Evolutionary conservation across 2,329 filamentous ascomycete species (phyloP).

Genomic region (Alternaria atra): DNA sequence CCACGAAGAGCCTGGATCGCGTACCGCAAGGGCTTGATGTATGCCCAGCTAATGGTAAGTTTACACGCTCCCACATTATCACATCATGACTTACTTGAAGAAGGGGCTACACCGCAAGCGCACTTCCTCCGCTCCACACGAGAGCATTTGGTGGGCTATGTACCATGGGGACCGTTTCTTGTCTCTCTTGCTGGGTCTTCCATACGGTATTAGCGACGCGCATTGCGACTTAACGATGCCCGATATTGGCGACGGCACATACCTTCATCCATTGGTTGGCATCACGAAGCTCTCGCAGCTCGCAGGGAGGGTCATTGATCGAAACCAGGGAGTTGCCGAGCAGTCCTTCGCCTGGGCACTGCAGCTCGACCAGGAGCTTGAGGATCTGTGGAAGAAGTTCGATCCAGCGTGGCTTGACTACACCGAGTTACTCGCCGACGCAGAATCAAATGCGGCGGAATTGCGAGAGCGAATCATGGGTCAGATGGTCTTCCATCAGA

Average conservation of each 20-base stretch:
- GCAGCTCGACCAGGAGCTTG: constrained; percentile 56
- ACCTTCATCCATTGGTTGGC: constrained; percentile 43
- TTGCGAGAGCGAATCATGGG: constrained; percentile 51
- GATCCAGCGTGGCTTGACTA: constrained; percentile 53
- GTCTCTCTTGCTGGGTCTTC: constrained; percentile 64
- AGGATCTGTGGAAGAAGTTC: constrained; percentile 49
- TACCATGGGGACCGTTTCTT: constrained; percentile 60
- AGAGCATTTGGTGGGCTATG: constrained; percentile 53
- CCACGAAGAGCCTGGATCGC: constrained; percentile 65
- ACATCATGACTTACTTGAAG: constrained; percentile 19
- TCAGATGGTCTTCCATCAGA: constrained; percentile 57
- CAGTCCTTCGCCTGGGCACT: constrained; percentile 52
- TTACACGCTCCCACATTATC: not conserved
- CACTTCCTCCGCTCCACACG: constrained; percentile 42
- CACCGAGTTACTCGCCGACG: constrained; percentile 36
- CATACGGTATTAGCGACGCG: constrained; percentile 54
- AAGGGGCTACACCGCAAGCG: constrained; percentile 53
- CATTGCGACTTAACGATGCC: constrained; percentile 50
- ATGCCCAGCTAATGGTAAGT: constrained; percentile 62
- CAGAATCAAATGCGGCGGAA: constrained; percentile 46
- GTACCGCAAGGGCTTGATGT: constrained; percentile 61
- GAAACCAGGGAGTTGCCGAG: constrained; percentile 50
- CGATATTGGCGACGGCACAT: constrained; percentile 34
- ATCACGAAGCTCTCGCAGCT: constrained; percentile 51
- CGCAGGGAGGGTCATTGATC: constrained; percentile 56